Evolutionary conservation across 2,329 filamentous ascomycete species (phyloP).

Genomic region (Xylariaceae sp.): DNA sequence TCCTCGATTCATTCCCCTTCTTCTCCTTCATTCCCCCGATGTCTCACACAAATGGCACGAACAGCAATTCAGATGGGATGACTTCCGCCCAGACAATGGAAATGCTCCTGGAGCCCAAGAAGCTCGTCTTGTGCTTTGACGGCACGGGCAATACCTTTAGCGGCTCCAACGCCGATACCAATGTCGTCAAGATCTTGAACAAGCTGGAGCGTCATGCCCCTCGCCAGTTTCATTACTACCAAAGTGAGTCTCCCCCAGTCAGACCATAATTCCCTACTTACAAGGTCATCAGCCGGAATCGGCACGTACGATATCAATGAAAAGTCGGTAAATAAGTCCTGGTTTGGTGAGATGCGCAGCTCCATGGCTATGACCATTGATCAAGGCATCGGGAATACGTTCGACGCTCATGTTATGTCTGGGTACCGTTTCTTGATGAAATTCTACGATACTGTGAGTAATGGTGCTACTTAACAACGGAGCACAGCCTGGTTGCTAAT

Average conservation of each 20-base stretch:
- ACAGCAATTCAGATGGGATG: constrained; percentile 9
- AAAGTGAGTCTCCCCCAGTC: constrained; percentile 44
- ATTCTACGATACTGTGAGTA: constrained; percentile 51
- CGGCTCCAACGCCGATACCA: constrained; percentile 57
- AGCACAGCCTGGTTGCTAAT: not conserved
- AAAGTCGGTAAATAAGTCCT: constrained; percentile 48
- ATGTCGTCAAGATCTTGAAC: constrained; percentile 58
- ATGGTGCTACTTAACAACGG: not conserved
- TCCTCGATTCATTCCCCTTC: not conserved
- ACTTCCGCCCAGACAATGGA: not conserved
- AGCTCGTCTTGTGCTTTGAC: constrained; percentile 57
- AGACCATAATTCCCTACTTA: not conserved
- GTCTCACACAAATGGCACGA: constrained; percentile 6
- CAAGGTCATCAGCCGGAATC: constrained; percentile 49
- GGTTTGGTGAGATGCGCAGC: constrained; percentile 44
- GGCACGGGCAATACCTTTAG: constrained; percentile 56
- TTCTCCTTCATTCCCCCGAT: not conserved
- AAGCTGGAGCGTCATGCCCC: constrained; percentile 54
- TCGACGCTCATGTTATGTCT: constrained; percentile 58
- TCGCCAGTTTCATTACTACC: constrained; percentile 57
- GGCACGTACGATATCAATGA: constrained; percentile 57
- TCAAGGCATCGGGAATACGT: constrained; percentile 53
- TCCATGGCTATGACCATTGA: constrained; percentile 50
- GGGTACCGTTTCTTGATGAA: constrained; percentile 63
- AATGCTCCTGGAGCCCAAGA: constrained; percentile 32